Conservation (phyloP, 306 rosid genomes). For the Dryas octopetala region DNA sequence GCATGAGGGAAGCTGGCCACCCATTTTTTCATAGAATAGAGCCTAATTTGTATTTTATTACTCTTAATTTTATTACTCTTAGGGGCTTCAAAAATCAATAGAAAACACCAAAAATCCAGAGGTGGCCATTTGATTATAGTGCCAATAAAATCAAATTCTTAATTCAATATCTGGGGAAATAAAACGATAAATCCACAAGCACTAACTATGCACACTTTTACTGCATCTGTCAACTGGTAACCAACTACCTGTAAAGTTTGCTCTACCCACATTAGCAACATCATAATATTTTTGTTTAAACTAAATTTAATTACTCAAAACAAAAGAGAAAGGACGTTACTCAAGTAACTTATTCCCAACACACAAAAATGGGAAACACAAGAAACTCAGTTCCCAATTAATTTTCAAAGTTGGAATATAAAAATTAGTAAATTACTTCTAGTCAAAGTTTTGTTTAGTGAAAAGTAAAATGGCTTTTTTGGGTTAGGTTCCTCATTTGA, state of each 20-base stretch:
- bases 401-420: too few relatives aligned
- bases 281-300: background rate
- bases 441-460: too few relatives aligned
- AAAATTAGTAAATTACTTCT: too few relatives aligned
- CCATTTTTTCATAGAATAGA: background rate
- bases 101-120: background rate
- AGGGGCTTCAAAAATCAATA: background rate
- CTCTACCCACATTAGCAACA: background rate
- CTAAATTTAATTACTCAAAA: background rate
- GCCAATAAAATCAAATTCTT: background rate
- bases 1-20: background rate
- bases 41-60: background rate
- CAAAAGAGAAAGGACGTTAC: background rate
- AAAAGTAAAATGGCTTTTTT: too few relatives aligned
- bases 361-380: too few relatives aligned
- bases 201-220: background rate
- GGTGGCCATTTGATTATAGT: background rate
- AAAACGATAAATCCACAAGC: background rate
- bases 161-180: background rate
- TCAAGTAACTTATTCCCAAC: too few relatives aligned
- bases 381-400: too few relatives aligned
- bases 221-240: background rate
- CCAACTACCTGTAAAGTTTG: background rate
- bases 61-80: background rate
- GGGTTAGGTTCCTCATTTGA: too few relatives aligned